Percentiles rank a stretch among this genome's conserved stretches.
Conservation (phyloP, 2,329 filamentous ascomycete genomes). For the Triangularia verruculosa region DNA sequence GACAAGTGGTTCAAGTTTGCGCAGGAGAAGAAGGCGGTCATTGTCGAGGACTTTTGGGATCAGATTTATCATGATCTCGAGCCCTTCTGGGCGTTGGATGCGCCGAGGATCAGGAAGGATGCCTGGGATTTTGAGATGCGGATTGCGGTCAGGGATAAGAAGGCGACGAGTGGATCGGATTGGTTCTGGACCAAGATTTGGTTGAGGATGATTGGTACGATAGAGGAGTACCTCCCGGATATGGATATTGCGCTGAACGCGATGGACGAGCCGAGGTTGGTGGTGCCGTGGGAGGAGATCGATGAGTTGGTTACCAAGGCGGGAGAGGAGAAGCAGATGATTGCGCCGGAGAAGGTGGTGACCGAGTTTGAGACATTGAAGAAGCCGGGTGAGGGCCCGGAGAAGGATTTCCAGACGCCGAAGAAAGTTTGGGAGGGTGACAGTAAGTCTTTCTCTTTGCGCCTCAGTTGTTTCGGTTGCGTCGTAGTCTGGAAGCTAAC, state of each 20-base stretch:
- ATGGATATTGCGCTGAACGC: conserved; percentile 66
- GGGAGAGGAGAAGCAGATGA: conserved; percentile 44
- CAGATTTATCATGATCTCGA: conserved; percentile 61
- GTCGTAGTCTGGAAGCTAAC: conserved; percentile 7
- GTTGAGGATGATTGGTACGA: conserved; percentile 50
- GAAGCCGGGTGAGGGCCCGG: conserved; percentile 35
- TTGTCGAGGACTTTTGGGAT: conserved; percentile 63
- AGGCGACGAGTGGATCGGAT: conserved; percentile 49
- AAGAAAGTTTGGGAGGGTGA: conserved; percentile 50
- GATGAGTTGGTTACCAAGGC: conserved; percentile 52
- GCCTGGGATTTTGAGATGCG: conserved; percentile 57
- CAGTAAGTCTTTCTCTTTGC: conserved; percentile 29
- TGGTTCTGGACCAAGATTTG: conserved; percentile 60
- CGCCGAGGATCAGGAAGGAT: conserved; percentile 46
- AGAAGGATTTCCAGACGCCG: conserved; percentile 35
- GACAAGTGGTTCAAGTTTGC: conserved; percentile 58
- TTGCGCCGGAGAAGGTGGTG: conserved; percentile 43
- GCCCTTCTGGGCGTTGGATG: conserved; percentile 55
- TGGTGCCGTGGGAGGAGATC: conserved; percentile 63
- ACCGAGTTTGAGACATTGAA: conserved; percentile 44
- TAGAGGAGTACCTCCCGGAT: conserved; percentile 59
- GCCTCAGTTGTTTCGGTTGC: too few relatives aligned
- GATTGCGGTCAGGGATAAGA: conserved; percentile 55
- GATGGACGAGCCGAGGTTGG: conserved; percentile 64
- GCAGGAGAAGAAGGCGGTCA: conserved; percentile 47